Percentiles rank a stretch among this genome's conserved stretches.
Evolutionary conservation across 1,284 basidiomycete genomes (phyloP).

Genomic region (Polyporus tsugae): DNA sequence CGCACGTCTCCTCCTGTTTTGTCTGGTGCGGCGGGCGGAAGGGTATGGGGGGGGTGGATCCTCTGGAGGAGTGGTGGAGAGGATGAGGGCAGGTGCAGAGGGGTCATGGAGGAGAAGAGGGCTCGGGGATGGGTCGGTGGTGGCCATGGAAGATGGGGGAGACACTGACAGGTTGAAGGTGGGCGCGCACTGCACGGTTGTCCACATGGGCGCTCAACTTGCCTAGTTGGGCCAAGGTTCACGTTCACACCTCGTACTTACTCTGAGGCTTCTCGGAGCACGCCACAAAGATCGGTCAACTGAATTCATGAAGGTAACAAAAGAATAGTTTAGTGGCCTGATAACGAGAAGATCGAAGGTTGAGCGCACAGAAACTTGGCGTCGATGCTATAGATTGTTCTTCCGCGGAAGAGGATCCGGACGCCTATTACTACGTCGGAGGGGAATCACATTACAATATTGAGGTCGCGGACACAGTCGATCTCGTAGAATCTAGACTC

Average conservation of each 20-base stretch:
- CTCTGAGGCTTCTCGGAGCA: too few species aligned
- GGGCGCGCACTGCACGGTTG: not conserved
- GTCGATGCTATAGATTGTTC: not conserved
- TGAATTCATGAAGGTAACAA: too few species aligned
- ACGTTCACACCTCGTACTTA: not conserved
- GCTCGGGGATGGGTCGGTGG: conserved; percentile 20
- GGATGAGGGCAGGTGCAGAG: conserved; percentile 26
- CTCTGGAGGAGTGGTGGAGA: conserved; percentile 36
- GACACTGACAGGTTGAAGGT: not conserved
- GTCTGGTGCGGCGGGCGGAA: conserved; percentile 55
- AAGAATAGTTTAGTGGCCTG: too few species aligned
- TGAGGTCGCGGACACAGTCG: not conserved
- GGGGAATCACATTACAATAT: not conserved
- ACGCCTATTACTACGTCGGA: not conserved
- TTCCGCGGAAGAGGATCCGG: not conserved
- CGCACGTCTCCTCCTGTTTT: conserved; percentile 40
- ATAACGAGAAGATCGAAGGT: not conserved
- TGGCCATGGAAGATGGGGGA: conserved; percentile 26
- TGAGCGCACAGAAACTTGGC: not conserved
- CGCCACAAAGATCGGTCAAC: too few species aligned
- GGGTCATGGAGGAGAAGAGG: conserved; percentile 24
- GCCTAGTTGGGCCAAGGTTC: conserved; percentile 12
- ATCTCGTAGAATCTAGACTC: too few species aligned
- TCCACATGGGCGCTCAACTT: conserved; percentile 19
- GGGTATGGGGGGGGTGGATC: conserved; percentile 79